These are phyloP conservation scores for Sarcocystis neurona DNA, from an alignment of 169 alveolate species.

Conservation along the genomic window DNA sequence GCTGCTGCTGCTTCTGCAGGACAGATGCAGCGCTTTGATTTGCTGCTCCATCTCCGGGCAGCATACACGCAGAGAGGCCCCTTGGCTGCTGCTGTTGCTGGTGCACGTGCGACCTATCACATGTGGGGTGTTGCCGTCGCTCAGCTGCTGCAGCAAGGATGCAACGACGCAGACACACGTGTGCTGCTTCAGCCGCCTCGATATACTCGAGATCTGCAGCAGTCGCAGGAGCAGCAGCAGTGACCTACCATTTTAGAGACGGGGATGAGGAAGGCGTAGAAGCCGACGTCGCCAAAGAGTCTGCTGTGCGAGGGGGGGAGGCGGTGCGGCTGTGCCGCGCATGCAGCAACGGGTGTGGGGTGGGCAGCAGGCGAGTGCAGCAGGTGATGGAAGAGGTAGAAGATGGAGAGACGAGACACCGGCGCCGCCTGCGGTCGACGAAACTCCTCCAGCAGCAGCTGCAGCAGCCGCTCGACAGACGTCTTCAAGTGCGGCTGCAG, in stretches of 20 bases:
- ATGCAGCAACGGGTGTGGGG: background rate
- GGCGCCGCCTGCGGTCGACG: background rate
- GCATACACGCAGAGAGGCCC: too few species aligned
- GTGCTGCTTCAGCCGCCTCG: too few species aligned
- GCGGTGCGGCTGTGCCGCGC: background rate
- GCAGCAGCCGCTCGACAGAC: background rate
- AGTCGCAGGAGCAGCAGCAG: background rate
- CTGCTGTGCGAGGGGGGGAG: background rate
- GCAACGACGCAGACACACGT: too few species aligned
- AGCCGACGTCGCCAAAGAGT: conserved; percentile 8
- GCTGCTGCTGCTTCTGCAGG: too few species aligned
- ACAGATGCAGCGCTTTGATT: too few species aligned
- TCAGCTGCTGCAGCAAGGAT: too few species aligned
- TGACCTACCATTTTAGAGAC: background rate
- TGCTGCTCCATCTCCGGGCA: too few species aligned
- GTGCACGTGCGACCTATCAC: too few species aligned
- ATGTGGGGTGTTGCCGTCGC: too few species aligned
- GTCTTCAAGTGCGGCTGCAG: background rate
- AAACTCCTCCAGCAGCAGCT: background rate
- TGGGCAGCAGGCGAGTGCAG: background rate
- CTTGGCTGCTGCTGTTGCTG: too few species aligned
- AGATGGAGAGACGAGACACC: background rate
- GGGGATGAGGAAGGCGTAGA: conserved; percentile 15
- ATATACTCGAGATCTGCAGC: too few species aligned
- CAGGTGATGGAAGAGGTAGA: background rate